A percentile compares a stretch with the other conserved stretches of the same genome.
Evolutionary conservation across 2,329 filamentous ascomycete genomes (phyloP).

Genomic region (Colletotrichum acutatum): DNA sequence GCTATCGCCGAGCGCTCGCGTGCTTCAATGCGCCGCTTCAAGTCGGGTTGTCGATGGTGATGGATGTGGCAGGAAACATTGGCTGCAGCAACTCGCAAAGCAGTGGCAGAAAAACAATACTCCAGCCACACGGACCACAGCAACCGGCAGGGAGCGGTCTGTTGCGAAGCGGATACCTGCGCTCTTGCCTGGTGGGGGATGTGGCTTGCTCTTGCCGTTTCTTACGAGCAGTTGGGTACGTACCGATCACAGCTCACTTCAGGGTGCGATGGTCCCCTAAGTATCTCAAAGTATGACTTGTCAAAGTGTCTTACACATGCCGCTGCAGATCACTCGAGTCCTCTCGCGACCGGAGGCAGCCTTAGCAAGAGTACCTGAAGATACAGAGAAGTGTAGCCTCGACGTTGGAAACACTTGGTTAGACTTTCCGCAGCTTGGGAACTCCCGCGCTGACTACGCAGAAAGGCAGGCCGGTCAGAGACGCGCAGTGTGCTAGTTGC

Average conservation of each 20-base stretch:
- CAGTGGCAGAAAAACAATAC: constrained; percentile 35
- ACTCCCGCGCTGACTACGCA: background rate
- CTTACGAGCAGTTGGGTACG: background rate
- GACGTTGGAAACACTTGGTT: background rate
- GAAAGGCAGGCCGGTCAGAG: background rate
- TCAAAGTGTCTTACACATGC: background rate
- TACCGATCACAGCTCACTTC: background rate
- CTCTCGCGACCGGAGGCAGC: too few relatives aligned
- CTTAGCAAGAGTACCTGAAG: too few relatives aligned
- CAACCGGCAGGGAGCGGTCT: constrained; percentile 34
- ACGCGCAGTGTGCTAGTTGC: background rate
- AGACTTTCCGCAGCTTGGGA: background rate
- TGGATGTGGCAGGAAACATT: constrained; percentile 6
- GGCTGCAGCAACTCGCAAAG: constrained; percentile 8
- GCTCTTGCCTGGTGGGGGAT: background rate
- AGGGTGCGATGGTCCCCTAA: background rate
- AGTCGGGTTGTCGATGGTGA: constrained; percentile 30
- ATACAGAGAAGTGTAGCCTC: background rate
- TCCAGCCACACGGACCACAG: constrained; percentile 32
- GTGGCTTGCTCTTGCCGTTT: constrained; percentile 15
- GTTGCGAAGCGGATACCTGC: constrained; percentile 11
- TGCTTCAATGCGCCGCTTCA: constrained; percentile 33
- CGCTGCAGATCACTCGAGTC: too few relatives aligned
- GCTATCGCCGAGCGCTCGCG: constrained; percentile 32
- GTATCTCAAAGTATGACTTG: background rate